Evolutionary conservation across 768 basidiomycete genomes (phyloP).

Genomic region (Pilatotrama ljubarskyi): DNA sequence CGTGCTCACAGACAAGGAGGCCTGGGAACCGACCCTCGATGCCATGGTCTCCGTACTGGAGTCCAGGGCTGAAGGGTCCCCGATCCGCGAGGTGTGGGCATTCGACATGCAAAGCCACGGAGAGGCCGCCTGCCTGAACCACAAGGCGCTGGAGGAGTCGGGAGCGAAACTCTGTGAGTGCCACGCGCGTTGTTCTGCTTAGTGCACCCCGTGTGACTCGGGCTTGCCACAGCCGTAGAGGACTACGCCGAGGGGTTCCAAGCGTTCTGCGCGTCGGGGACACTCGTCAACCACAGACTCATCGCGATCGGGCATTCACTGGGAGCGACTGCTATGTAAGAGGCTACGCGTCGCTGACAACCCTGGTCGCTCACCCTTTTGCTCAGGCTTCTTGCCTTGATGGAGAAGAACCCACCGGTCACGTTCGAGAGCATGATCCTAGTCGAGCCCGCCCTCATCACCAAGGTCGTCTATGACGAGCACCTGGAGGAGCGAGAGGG

Average conservation of each 20-base stretch:
- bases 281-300: slow-evolving; percentile 1
- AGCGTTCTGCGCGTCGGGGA: not conserved
- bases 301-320: slow-evolving; percentile 16
- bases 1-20: slow-evolving; percentile 13
- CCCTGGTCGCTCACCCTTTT: too few relatives aligned
- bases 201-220: not conserved
- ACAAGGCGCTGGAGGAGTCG: not conserved
- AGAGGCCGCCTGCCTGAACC: slow-evolving; percentile 9
- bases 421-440: too few relatives aligned
- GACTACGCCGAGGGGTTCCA: slow-evolving; percentile 8
- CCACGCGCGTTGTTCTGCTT: not conserved
- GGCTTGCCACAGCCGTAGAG: slow-evolving; percentile 2
- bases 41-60: not conserved
- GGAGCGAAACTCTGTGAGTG: not conserved
- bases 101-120: slow-evolving; percentile 19
- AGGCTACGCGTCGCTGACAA: too few relatives aligned
- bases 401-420: too few relatives aligned
- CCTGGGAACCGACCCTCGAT: slow-evolving; percentile 10
- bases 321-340: slow-evolving; percentile 6
- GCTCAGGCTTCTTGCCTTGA: too few relatives aligned
- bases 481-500: too few relatives aligned
- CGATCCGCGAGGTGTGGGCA: slow-evolving; percentile 18
- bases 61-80: not conserved
- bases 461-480: too few relatives aligned
- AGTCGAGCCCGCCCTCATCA: too few relatives aligned